Conservation (phyloP, 176 grass and related monocot species). For the Bromus sterilis region DNA sequence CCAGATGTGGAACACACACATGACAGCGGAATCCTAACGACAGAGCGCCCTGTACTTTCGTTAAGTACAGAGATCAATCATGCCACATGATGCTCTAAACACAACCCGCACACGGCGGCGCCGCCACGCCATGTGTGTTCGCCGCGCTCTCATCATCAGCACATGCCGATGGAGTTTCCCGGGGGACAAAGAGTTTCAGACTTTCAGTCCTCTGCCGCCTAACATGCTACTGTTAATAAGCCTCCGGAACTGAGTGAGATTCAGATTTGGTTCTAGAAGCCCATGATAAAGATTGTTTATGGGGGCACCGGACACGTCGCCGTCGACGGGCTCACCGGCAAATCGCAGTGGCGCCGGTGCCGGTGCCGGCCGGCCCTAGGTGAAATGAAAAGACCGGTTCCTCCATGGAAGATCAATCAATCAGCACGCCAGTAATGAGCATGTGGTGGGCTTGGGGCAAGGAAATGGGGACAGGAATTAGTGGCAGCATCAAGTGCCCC, state of each 20-base stretch:
- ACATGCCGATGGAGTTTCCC: background rate
- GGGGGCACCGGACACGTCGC: conserved; percentile 26
- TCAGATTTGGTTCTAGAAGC: background rate
- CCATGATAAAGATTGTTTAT: conserved; percentile 1
- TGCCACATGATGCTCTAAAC: conserved; percentile 12
- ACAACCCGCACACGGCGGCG: background rate
- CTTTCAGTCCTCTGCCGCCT: background rate
- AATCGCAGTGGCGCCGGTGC: background rate
- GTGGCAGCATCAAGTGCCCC: conserved; percentile 15
- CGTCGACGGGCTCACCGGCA: background rate
- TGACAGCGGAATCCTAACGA: background rate
- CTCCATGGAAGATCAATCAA: background rate
- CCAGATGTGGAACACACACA: conserved; percentile 19
- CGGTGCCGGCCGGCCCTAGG: background rate
- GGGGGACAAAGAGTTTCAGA: background rate
- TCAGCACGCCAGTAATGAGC: background rate
- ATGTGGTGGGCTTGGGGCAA: background rate
- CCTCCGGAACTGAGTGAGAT: background rate
- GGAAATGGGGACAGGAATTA: background rate
- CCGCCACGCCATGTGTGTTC: conserved; percentile 6
- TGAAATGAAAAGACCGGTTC: background rate
- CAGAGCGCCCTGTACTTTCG: background rate
- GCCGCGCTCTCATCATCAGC: background rate
- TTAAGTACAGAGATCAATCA: background rate
- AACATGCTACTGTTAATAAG: background rate